Base-by-base conservation (phyloP, 441 rosid genomes). In the Populus trichocarpa region DNA sequence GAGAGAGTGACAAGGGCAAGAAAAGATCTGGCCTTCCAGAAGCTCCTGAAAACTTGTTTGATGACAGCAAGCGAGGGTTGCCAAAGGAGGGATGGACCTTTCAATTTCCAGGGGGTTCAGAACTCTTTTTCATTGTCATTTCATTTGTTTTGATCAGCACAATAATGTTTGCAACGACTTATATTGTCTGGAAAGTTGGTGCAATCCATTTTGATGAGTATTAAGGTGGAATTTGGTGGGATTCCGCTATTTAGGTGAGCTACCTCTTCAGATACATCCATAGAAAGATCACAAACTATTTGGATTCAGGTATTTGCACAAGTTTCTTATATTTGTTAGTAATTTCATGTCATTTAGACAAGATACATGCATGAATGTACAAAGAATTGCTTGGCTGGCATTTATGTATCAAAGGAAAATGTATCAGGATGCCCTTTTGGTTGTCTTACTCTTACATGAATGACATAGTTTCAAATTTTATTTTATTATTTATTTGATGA, bases 141-240 rank as follows among this genome's bases (percentile, higher is more conserved):
- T 95, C 98, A 3, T 88, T 95, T 81, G 93, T 93, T 69, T 84
- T 92, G 33, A 93, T 95, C 80, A 95, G 97, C 85, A 90, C 95
- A 0, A 86, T 93, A 11, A 95, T 93, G 99, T 89, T 94, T 67
- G 87, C 96, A 9, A 94, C 97, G 9, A 94, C 98, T 69, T 94
- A 69, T 77, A 14, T 91, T 26, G 97, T 94, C 67, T 95, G 99
- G 98, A 95, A 95, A 87, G 92, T 88, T 16, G 98, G 97, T 38
- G 99, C 92, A 2, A 95, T 93, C 84, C 98, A 95, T 85, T 95
- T 93, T 78, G 93, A 95, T 1, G 96, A 95, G 80, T 87, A 75
- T 68, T 88, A 71, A 78, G 79, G 77, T 80, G 82, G 67, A 70
- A 57, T 28, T 28, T 28, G 32, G 32, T 30, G 32, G 32, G 32